These are phyloP conservation scores for Curvularia lunata DNA, from an alignment of 2,329 filamentous ascomycete genomes.

Conservation along the genomic window DNA sequence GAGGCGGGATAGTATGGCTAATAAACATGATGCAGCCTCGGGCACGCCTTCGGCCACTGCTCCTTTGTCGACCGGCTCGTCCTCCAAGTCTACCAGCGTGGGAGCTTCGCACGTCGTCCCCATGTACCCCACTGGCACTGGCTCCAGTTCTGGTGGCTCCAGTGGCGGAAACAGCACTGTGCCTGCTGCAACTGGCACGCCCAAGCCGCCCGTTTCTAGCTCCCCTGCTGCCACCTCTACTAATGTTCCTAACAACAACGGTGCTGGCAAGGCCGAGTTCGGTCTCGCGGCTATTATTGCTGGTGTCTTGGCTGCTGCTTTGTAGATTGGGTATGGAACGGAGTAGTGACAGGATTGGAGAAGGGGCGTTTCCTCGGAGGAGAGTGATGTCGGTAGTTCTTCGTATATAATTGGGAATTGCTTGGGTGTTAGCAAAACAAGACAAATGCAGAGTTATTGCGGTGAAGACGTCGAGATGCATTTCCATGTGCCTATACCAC, in stretches of 20 bases:
- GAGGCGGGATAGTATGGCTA: not conserved
- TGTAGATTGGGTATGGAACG: constrained; percentile 22
- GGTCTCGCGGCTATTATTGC: constrained; percentile 34
- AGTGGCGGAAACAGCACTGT: constrained; percentile 12
- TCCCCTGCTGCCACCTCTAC: constrained; percentile 19
- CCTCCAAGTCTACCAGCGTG: constrained; percentile 18
- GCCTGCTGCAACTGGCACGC: constrained; percentile 15
- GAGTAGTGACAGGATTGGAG: not conserved
- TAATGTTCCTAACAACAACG: constrained; percentile 23
- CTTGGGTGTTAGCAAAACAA: not conserved
- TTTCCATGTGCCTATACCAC: not conserved
- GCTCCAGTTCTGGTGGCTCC: not conserved
- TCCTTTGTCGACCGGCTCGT: constrained; percentile 18
- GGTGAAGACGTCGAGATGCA: not conserved
- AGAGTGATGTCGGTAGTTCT: not conserved
- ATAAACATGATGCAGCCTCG: constrained; percentile 17
- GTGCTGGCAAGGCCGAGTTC: constrained; percentile 33
- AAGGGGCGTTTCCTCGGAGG: too few relatives aligned
- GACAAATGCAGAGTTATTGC: not conserved
- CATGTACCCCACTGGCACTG: constrained; percentile 11
- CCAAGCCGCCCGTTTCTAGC: constrained; percentile 11
- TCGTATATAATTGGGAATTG: not conserved
- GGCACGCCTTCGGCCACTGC: constrained; percentile 26
- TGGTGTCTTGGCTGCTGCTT: constrained; percentile 33
- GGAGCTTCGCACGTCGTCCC: constrained; percentile 6